phyloP scores from a whole-genome alignment of 2,329 filamentous ascomycete genomes.

The Massarina eburnea region DNA sequence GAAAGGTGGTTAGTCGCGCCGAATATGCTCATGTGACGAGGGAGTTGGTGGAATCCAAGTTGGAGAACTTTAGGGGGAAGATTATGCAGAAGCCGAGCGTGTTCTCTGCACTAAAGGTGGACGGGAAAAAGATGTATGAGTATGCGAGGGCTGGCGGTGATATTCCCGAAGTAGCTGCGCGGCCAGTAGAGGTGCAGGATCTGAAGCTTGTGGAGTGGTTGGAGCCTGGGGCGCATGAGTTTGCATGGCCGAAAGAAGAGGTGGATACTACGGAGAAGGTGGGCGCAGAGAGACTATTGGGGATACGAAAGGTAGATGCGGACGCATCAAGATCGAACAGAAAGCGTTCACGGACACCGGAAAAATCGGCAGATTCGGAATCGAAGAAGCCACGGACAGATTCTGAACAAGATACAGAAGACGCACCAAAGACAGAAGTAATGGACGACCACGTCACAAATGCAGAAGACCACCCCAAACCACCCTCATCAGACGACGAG shows the following conservation, averaged over 20 bases:
- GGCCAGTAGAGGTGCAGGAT: conserved; percentile 75
- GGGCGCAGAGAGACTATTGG: conserved; percentile 69
- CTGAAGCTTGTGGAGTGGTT: conserved; percentile 81
- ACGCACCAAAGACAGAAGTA: conserved; percentile 20
- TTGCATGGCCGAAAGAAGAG: conserved; percentile 78
- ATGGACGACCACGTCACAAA: conserved; percentile 11
- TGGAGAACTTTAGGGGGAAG: conserved; percentile 75
- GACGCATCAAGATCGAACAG: conserved; percentile 30
- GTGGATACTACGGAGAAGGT: conserved; percentile 73
- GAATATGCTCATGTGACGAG: conserved; percentile 80
- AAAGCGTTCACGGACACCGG: conserved; percentile 24
- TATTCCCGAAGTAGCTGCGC: conserved; percentile 81
- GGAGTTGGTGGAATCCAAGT: conserved; percentile 73
- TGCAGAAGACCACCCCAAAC: conserved; percentile 15
- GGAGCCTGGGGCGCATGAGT: conserved; percentile 78
- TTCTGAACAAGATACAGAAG: conserved; percentile 31
- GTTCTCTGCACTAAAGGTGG: conserved; percentile 88
- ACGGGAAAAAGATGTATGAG: conserved; percentile 94
- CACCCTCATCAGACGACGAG: conserved; percentile 29
- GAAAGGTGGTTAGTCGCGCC: conserved; percentile 76
- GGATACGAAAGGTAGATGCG: conserved; percentile 37
- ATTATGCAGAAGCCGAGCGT: conserved; percentile 89
- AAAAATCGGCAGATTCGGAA: conserved; percentile 3
- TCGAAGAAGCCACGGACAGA: conserved; percentile 24
- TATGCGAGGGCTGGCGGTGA: conserved; percentile 89